Base-by-base conservation (phyloP, 345 rosid genomes). In the Aethionema arabicum region DNA sequence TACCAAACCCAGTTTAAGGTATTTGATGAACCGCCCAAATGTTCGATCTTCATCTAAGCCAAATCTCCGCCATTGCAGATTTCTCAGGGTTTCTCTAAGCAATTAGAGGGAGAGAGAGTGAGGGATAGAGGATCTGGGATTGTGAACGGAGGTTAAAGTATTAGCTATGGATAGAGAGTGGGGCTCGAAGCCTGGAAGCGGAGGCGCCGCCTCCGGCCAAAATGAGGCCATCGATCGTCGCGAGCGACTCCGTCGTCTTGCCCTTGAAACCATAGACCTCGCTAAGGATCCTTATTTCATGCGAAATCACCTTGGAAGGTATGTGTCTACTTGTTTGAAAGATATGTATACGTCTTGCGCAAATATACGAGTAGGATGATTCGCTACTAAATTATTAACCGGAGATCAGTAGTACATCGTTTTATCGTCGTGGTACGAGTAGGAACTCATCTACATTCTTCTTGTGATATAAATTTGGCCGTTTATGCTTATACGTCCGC, bases 291-390 rank as follows among this genome's bases (percentile, higher is more conserved):
- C 96, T 5, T 93, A 93, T 56, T 90, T 93, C 78, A 93, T 93
- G 99, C 92, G 97, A 69, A 93, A 93, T 74, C 97, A 93, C 67
- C 92, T 93, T 42, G 97, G 97, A 67, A 92, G 98, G 97, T 89
- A 56, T 3, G 48, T 16, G 7, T 52, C n/a, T 7, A 43, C 8
- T 6, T 11, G 40, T 30, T 16, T 11, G 6, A 21, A 21, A 21
- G 27, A 21, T 40, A 9, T 40, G 52, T 45, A 16, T 45, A 10
- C 15, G 21, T 11, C 2, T 11, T 9, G 1, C 15, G 49, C 11
- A 54, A 33, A 54, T 31, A 45, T 62, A 21, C 11, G 10, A 31
- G 13, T 40, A 39, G 52, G 35, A 40, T 43, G 40, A 15, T 58
- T 51, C 7, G 0, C 2, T 58, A 2, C 3, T 31, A 1, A 44